Evolutionary conservation across 2,329 filamentous ascomycete genomes (phyloP), one percentile per base, ranked within the genome.

Genomic region (Aureobasidium sp.): DNA sequence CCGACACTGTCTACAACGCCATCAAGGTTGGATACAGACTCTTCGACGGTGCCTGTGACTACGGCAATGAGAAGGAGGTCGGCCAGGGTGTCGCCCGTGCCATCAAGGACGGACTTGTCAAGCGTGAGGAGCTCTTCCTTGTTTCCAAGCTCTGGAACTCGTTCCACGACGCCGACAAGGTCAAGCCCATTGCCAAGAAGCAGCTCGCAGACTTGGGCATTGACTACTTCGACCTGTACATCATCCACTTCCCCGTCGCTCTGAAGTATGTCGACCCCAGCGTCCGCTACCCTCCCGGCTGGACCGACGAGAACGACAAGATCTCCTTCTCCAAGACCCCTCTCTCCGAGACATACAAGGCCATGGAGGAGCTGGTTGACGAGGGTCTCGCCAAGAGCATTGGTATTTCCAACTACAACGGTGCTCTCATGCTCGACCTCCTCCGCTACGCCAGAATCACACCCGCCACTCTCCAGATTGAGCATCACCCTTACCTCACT

Each of bases 101-200:
- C 70, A 90, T 94, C 76, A 83, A 87, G 71, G 90, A 94, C 10
- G 88, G 89, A 47, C 75, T 93, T 63, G 89, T 92, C 68, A 91
- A 87, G 80, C 87, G 90, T 63, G 85, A 89, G 76, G 90, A 96
- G 29, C 88, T 96, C 73, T 96, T 96, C 84, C 86, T 96, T 72
- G 89, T 92, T 66, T 91, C 88, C 76, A 96, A 96, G 81, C 87
- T 96, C 63, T 96, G 91, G 91, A 91, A 93, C 79, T 87, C 86
- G 67, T 96, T 91, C 84, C 90, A 96, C 80, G 88, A 93, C 70
- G 81, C 81, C 68, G 86, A 93, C 68, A 82, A 83, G 68, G 89
- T 93, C 65, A 85, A 87, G 76, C 86, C 86, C 63, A 91, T 94
- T 72, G 83, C 80, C 75, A 84, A 84, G 75, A 87, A 86, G 72